A percentile compares a stretch with the other conserved stretches of the same genome.
These are phyloP conservation scores for Shiraia sp. DNA, from an alignment of 2,329 filamentous ascomycete genomes.

Conservation along the genomic window DNA sequence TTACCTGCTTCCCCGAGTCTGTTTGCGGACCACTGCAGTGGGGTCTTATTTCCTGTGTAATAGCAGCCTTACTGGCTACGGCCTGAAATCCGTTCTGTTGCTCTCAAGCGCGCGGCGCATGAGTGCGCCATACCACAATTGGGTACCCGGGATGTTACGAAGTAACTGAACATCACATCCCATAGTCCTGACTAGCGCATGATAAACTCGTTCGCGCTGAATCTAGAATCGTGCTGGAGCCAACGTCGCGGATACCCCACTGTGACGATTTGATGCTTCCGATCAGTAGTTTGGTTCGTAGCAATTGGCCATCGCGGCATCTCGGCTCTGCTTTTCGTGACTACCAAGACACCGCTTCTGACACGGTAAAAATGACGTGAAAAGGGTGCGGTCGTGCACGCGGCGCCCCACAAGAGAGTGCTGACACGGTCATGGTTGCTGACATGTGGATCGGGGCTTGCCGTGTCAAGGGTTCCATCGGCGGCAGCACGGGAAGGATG, in stretches of 20 bases:
- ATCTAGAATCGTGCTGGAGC: too few relatives aligned
- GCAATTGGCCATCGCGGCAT: not conserved
- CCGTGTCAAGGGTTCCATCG: conserved; percentile 22
- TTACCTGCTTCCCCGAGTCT: not conserved
- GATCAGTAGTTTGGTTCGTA: not conserved
- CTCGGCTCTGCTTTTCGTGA: not conserved
- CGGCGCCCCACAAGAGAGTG: conserved; percentile 33
- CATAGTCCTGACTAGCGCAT: too few relatives aligned
- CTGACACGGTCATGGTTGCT: conserved; percentile 27
- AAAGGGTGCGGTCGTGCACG: conserved; percentile 1
- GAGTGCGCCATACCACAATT: conserved; percentile 1
- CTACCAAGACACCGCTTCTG: not conserved
- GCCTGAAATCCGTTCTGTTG: too few relatives aligned
- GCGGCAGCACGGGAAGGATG: conserved; percentile 42
- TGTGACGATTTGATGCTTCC: too few relatives aligned
- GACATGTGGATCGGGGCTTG: conserved; percentile 22
- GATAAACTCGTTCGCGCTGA: too few relatives aligned
- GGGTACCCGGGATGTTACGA: too few relatives aligned
- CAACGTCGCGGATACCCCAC: too few relatives aligned
- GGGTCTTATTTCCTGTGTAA: too few relatives aligned
- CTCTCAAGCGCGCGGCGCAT: too few relatives aligned
- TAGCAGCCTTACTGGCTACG: too few relatives aligned
- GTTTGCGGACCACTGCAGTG: conserved; percentile 2
- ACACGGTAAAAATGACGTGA: not conserved
- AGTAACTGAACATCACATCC: too few relatives aligned